phyloP scores from a whole-genome alignment of 2,329 filamentous ascomycete species.

The Sporothrix brasiliensis region DNA sequence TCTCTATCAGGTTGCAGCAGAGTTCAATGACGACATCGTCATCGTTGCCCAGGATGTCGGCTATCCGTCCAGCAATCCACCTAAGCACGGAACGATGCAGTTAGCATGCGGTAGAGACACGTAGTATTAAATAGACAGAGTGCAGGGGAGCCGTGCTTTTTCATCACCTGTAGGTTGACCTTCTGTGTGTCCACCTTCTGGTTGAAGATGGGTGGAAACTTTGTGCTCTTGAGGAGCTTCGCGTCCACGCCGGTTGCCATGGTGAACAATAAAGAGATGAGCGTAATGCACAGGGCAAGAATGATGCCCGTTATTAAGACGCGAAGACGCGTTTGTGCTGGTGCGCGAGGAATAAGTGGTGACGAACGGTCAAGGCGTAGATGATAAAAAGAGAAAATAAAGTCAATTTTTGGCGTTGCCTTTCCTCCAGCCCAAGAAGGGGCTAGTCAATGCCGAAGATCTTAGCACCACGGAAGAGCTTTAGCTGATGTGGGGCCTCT shows the following conservation, averaged over 20 bases:
- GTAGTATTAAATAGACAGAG: not conserved
- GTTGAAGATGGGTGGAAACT: constrained; percentile 90
- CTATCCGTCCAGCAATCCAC: constrained; percentile 91
- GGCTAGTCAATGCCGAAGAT: constrained; percentile 4
- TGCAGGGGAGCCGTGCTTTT: constrained; percentile 66
- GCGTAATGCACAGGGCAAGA: not conserved
- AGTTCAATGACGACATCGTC: constrained; percentile 96
- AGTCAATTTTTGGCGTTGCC: constrained; percentile 12
- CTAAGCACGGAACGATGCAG: constrained; percentile 52
- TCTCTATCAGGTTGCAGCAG: constrained; percentile 70
- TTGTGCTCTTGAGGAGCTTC: constrained; percentile 86
- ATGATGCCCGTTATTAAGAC: not conserved
- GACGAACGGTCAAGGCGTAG: not conserved
- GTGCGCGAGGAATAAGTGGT: not conserved
- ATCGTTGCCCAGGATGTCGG: constrained; percentile 84
- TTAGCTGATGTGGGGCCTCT: constrained; percentile 18
- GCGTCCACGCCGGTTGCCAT: constrained; percentile 87
- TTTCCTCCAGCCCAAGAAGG: not conserved
- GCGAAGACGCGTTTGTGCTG: not conserved
- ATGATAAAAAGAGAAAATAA: not conserved
- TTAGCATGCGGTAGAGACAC: not conserved
- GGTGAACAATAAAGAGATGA: constrained; percentile 35
- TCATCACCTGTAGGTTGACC: constrained; percentile 96
- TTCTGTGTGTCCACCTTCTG: constrained; percentile 97
- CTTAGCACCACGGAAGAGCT: not conserved